phyloP scores from a whole-genome alignment of 2,329 filamentous ascomycete genomes.

The Cercospora sp. region DNA sequence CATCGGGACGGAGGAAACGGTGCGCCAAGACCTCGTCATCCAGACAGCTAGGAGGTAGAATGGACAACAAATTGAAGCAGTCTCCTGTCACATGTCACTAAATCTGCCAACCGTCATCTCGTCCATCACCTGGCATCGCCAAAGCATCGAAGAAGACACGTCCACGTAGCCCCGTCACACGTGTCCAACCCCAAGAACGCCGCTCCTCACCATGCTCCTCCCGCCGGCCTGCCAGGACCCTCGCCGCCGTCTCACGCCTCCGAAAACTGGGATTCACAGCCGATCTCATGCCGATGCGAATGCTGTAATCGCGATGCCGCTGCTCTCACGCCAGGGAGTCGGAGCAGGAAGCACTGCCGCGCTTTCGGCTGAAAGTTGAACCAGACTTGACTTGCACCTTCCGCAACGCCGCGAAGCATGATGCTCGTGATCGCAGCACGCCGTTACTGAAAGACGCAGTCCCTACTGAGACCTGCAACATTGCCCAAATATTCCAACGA shows the following conservation, averaged over 20 bases:
- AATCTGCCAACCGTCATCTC: background rate
- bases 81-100: background rate
- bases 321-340: background rate
- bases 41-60: too few species aligned
- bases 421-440: background rate
- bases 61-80: background rate
- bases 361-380: background rate
- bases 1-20: background rate
- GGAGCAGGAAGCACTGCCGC: background rate
- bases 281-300: background rate
- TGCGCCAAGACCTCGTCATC: background rate
- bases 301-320: background rate
- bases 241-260: background rate
- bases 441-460: background rate
- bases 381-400: background rate
- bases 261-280: too few species aligned
- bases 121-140: background rate
- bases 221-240: background rate
- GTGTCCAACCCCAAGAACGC: background rate
- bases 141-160: background rate
- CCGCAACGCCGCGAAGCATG: background rate
- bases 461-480: background rate
- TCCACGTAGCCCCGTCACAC: constrained; percentile 8
- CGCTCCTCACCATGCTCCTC: background rate
- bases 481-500: background rate